phyloP scores from a whole-genome alignment of 169 alveolate genomes.

The Plasmodium knowlesi region DNA sequence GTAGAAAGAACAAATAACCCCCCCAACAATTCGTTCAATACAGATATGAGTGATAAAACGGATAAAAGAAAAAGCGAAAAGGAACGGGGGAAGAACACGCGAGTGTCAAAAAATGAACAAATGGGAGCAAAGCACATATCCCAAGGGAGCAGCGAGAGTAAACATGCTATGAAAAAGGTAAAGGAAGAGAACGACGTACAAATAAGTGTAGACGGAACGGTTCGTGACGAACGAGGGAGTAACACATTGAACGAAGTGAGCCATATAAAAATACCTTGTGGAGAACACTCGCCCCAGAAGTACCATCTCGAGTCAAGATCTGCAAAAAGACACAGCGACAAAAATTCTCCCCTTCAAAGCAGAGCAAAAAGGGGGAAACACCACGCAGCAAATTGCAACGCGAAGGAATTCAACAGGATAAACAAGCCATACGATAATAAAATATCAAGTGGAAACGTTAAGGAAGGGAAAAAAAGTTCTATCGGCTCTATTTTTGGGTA shows the following conservation, averaged over 20 bases:
- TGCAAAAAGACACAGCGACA: constrained; percentile 9
- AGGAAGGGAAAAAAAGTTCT: constrained; percentile 4
- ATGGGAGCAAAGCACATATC: constrained; percentile 5
- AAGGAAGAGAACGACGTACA: constrained; percentile 24
- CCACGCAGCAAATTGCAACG: neutral
- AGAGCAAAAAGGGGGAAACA: constrained; percentile 10
- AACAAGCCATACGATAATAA: constrained; percentile 20
- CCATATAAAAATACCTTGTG: neutral
- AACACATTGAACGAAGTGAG: constrained; percentile 6
- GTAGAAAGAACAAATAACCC: constrained; percentile 50
- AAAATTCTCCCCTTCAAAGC: neutral
- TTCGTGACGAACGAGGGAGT: neutral
- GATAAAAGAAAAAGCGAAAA: constrained; percentile 1
- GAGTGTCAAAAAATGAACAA: neutral
- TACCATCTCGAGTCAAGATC: neutral
- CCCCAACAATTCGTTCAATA: constrained; percentile 12
- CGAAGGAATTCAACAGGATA: constrained; percentile 2
- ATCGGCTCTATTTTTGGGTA: constrained; percentile 46
- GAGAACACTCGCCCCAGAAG: neutral
- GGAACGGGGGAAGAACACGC: neutral
- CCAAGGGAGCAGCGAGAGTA: neutral
- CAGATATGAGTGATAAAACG: constrained; percentile 1
- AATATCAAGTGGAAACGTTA: neutral
- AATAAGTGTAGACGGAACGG: constrained; percentile 8
- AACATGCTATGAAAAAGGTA: constrained; percentile 1